Evolutionary conservation across 805 yeast species (phyloP), one percentile per base, ranked within the genome.

Genomic region (Spathaspora arborariae): DNA sequence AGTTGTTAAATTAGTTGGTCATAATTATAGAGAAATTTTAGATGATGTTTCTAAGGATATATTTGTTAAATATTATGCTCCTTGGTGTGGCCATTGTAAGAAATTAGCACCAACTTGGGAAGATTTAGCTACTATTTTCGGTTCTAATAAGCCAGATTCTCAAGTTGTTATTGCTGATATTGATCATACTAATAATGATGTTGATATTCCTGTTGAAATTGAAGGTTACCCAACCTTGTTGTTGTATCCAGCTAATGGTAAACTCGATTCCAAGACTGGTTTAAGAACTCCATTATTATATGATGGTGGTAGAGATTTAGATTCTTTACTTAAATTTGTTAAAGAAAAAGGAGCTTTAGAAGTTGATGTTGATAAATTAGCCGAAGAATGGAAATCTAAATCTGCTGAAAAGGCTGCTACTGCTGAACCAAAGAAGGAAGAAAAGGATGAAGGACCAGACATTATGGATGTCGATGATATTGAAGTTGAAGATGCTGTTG

Each of bases 71-170:
- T 92, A 91, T 72, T 91, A 88, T 63, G 97, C 98, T 42, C 95
- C 96, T 71, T 91, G 97, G 97, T 90, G 96, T 75, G 95, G 96
- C 41, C 96, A 90, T 76, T 89, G 97, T 76, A 89, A 88, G 77
- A 87, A 80, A 69, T 77, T 90, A 65, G 92, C 92, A 44, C 96
- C 97, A 62, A 76, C 75, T 48, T 92, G 82, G 75, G 95, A 88
- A 64, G 94, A 91, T 63, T 79, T 94, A 54, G 97, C 92, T 44
- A 82, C 73, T 43, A 58, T 85, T 45, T 87, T 77, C 68, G 74
- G 72, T 50, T 65, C 75, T 44, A 81, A 82, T 60, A 64, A 68
- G 45, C 70, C 70, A 45, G 62, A 57, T 42, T 50, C 72, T 37
- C 75, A 82, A 63, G 86, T 92, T 49, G 64, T 82, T 37, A 72